phyloP scores from a whole-genome alignment of 768 basidiomycete species.

The Melanogaster broomeanus region DNA sequence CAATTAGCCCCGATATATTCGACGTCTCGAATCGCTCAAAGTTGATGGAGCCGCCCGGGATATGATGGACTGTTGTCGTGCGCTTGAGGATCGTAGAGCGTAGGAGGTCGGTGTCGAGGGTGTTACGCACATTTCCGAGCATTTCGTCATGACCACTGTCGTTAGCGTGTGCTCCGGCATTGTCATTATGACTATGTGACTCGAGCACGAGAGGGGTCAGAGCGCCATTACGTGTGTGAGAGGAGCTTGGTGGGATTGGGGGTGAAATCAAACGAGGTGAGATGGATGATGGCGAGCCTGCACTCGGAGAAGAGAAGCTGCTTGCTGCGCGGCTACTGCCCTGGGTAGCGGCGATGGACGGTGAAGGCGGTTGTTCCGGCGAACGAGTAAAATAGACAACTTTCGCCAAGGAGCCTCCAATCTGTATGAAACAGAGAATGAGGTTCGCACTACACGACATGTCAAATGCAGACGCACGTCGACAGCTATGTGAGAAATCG shows the following conservation, averaged over 20 bases:
- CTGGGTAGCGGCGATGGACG: constrained; percentile 61
- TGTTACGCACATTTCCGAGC: constrained; percentile 12
- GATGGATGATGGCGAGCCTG: constrained; percentile 31
- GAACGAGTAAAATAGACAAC: constrained; percentile 98
- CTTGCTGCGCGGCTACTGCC: constrained; percentile 54
- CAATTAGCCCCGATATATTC: constrained; percentile 79
- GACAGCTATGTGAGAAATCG: constrained; percentile 95
- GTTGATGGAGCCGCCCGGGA: constrained; percentile 96
- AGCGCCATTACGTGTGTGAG: constrained; percentile 61
- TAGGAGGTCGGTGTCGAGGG: constrained; percentile 45
- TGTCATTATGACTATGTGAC: constrained; percentile 37
- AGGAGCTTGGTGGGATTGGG: constrained; percentile 25
- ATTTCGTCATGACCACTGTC: constrained; percentile 26
- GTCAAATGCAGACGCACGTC: constrained; percentile 66
- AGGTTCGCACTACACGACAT: background rate
- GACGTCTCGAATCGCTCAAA: constrained; percentile 97
- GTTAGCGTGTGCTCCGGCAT: constrained; percentile 18
- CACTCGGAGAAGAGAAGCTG: constrained; percentile 41
- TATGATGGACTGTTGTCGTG: constrained; percentile 60
- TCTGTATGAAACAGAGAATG: constrained; percentile 47
- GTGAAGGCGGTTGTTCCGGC: constrained; percentile 79
- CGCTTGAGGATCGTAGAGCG: constrained; percentile 69
- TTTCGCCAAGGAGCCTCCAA: constrained; percentile 96
- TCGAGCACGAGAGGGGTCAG: constrained; percentile 81
- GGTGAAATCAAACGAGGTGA: constrained; percentile 28